Evolutionary conservation across 1,284 basidiomycete genomes (phyloP).

Genomic region (Albatrellus sp.): DNA sequence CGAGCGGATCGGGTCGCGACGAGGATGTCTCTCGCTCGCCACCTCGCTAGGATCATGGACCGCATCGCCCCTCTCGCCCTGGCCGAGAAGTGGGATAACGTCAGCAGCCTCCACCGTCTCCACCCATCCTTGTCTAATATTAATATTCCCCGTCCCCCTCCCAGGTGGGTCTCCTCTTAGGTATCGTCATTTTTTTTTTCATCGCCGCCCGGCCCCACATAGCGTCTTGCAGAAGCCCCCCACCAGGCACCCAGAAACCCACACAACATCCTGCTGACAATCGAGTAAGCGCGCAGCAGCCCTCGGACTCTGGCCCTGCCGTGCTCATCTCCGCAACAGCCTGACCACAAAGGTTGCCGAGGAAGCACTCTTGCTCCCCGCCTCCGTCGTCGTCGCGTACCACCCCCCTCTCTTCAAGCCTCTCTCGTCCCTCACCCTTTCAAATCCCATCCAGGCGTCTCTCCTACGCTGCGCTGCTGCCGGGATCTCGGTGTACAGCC

Average conservation of each 20-base stretch:
- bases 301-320: slow-evolving; percentile 1
- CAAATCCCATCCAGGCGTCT: slow-evolving; percentile 69
- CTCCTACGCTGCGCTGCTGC: slow-evolving; percentile 69
- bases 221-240: slow-evolving; percentile 52
- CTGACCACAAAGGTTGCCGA: slow-evolving; percentile 67
- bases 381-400: slow-evolving; percentile 71
- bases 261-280: slow-evolving; percentile 69
- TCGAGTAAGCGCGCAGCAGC: slow-evolving; percentile 51
- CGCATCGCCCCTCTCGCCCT: slow-evolving; percentile 77
- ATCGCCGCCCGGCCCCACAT: slow-evolving; percentile 1
- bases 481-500: slow-evolving; percentile 79
- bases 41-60: slow-evolving; percentile 54
- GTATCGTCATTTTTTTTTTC: slow-evolving; percentile 23
- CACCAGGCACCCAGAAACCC: slow-evolving; percentile 33
- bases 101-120: slow-evolving; percentile 26
- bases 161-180: slow-evolving; percentile 76
- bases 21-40: slow-evolving; percentile 30
- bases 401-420: slow-evolving; percentile 85
- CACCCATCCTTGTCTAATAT: neutral
- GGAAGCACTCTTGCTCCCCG: slow-evolving; percentile 57
- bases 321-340: slow-evolving; percentile 25
- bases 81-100: slow-evolving; percentile 88
- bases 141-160: slow-evolving; percentile 1
- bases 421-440: slow-evolving; percentile 67
- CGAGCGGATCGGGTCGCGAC: too few species aligned